Conservation (phyloP, 148 eudicot species). For the Fallopia convolvulus region DNA sequence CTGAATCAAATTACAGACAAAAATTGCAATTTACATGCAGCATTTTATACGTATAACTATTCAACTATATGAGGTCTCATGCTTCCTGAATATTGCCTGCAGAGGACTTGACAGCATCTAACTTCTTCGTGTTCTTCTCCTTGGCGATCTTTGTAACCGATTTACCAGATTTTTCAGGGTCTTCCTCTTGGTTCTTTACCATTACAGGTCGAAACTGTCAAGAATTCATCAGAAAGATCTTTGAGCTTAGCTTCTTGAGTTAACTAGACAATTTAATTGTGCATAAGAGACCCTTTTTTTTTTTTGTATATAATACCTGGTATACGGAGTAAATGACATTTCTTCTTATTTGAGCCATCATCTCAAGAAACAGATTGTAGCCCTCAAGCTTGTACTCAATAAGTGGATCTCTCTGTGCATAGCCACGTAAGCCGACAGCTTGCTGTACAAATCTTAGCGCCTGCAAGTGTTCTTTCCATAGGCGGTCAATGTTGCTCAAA, state of each 20-base stretch:
- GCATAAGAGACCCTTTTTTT: neutral
- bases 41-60: neutral
- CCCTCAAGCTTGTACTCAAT: conserved; percentile 99
- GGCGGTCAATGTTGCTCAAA: conserved; percentile 89
- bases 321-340: conserved; percentile 92
- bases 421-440: conserved; percentile 96
- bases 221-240: neutral
- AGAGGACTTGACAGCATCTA: neutral
- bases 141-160: neutral
- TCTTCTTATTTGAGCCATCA: conserved; percentile 98
- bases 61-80: neutral
- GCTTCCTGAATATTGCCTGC: conserved; percentile 6
- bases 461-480: conserved; percentile 99
- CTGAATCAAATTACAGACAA: neutral
- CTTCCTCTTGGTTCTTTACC: conserved; percentile 64
- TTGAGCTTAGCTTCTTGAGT: neutral
- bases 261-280: neutral
- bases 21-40: conserved; percentile 6
- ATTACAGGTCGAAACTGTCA: conserved; percentile 80
- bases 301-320: conserved; percentile 42
- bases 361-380: conserved; percentile 90
- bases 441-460: conserved; percentile 94
- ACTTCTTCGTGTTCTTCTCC: conserved; percentile 3
- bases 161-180: neutral
- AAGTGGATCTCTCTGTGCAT: conserved; percentile 97